phyloP scores from a whole-genome alignment of 208 protist species.

The Crithidia brevicula region DNA sequence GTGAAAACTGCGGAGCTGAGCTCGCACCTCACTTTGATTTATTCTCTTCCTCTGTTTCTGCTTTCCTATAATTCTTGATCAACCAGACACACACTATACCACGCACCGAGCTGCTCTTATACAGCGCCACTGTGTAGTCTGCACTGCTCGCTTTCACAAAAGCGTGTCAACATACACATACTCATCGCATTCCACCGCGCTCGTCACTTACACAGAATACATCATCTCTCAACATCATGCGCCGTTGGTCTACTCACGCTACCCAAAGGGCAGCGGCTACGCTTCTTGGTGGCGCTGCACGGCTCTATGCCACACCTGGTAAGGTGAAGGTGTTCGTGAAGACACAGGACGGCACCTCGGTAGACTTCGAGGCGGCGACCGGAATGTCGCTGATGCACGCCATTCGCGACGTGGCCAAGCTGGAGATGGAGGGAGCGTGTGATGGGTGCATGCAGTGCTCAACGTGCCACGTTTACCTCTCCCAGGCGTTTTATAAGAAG shows the following conservation, averaged over 20 bases:
- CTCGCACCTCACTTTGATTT: no score
- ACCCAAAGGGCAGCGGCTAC: neutral
- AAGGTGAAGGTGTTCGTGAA: constrained; percentile 55
- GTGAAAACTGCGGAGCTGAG: no score
- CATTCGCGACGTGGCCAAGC: constrained; percentile 86
- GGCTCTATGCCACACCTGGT: constrained; percentile 38
- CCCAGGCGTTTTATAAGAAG: constrained; percentile 78
- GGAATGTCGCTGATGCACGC: constrained; percentile 89
- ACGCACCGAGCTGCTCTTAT: no score
- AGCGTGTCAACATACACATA: no score
- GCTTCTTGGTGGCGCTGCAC: neutral
- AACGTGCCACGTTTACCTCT: constrained; percentile 95
- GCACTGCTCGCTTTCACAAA: no score
- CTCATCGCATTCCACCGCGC: no score
- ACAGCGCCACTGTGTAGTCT: no score
- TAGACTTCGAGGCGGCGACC: constrained; percentile 45
- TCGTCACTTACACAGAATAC: no score
- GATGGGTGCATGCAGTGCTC: constrained; percentile 94
- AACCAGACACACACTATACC: no score
- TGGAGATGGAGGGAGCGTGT: constrained; percentile 95
- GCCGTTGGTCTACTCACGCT: neutral
- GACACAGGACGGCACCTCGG: constrained; percentile 34
- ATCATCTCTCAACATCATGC: no score
- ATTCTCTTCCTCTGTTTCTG: no score
- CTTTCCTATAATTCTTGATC: no score